Evolutionary conservation across 2,329 filamentous ascomycete genomes (phyloP).

Genomic region (Curvularia sp.): DNA sequence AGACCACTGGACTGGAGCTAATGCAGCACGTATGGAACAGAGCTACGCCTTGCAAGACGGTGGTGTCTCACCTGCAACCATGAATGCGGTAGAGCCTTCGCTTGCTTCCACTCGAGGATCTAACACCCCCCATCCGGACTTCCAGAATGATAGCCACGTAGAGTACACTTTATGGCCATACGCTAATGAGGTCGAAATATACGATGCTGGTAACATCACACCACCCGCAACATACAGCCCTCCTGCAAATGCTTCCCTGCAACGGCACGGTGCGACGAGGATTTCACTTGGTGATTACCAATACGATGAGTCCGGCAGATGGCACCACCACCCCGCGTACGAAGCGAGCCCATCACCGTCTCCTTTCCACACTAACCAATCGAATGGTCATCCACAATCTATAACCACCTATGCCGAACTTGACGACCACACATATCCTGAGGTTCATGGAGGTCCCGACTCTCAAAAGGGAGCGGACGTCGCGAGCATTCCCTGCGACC

Average conservation of each 20-base stretch:
- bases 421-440: background rate
- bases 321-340: background rate
- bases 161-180: background rate
- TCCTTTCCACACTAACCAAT: background rate
- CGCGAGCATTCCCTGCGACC: background rate
- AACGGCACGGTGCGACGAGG: background rate
- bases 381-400: background rate
- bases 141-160: background rate
- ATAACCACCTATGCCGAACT: background rate
- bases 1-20: background rate
- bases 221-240: background rate
- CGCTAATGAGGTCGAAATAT: background rate
- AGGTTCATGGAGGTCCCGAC: background rate
- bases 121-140: too few relatives aligned
- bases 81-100: background rate
- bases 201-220: background rate
- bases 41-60: background rate
- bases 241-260: background rate
- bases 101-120: background rate
- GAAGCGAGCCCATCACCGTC: background rate
- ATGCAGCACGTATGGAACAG: too few relatives aligned
- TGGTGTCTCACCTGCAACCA: background rate
- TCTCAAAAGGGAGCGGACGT: accelerated
- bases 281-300: background rate
- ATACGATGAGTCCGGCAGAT: background rate